A percentile compares a stretch with the other conserved stretches of the same genome.
Evolutionary conservation across 2,329 filamentous ascomycete species (phyloP).

Genomic region (Sporothrix variecibatus): DNA sequence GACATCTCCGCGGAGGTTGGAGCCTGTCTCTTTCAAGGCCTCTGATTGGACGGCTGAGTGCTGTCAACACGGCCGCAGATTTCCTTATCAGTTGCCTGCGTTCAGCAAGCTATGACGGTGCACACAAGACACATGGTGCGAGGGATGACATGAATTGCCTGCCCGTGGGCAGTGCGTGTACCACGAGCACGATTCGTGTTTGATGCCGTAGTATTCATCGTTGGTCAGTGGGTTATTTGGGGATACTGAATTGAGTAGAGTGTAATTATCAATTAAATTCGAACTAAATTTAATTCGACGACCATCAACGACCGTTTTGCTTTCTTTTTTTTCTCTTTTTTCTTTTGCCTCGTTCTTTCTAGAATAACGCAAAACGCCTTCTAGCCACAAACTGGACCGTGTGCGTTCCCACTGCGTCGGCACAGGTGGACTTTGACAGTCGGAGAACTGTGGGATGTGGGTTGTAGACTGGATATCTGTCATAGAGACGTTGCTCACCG

Average conservation of each 20-base stretch:
- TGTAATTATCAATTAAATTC: background rate
- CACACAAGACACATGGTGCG: background rate
- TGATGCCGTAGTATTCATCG: background rate
- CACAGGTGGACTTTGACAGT: background rate
- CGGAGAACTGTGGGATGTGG: background rate
- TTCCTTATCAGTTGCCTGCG: slow-evolving; percentile 16
- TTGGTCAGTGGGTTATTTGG: background rate
- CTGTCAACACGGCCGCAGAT: slow-evolving; percentile 12
- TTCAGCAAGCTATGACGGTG: background rate
- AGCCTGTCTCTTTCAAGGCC: background rate
- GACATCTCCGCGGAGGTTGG: slow-evolving; percentile 12
- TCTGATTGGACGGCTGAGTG: slow-evolving; percentile 8
- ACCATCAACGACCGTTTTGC: background rate
- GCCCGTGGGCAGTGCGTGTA: background rate
- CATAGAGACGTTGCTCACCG: slow-evolving; percentile 3
- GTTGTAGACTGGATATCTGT: background rate
- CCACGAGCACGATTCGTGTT: background rate
- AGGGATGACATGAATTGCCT: background rate
- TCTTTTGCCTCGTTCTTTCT: background rate
- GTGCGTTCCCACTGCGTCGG: background rate
- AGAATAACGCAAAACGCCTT: background rate
- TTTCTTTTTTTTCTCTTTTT: background rate
- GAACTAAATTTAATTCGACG: background rate
- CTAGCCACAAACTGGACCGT: background rate
- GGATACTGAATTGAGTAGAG: background rate